A percentile compares a stretch with the other conserved stretches of the same genome.
Evolutionary conservation across 495 filamentous ascomycete genomes (phyloP).

Genomic region (Letharia columbiana): DNA sequence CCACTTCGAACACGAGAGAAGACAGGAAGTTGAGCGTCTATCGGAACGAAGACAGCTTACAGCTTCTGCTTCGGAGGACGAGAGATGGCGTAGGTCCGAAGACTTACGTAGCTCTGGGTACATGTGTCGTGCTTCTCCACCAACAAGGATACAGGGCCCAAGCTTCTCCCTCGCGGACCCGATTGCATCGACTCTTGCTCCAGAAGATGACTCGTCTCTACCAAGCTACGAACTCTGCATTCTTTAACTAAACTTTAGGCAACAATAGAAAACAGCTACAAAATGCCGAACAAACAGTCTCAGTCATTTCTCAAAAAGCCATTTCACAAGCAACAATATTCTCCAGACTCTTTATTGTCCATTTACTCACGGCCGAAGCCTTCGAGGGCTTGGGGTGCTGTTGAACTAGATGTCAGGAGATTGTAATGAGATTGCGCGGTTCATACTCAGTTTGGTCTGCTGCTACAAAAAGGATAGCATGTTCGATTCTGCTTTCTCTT

Average conservation of each 20-base stretch:
- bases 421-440: no score
- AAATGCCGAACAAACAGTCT: not conserved
- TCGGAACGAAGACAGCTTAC: slow-evolving; percentile 2
- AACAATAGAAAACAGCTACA: not conserved
- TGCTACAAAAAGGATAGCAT: not conserved
- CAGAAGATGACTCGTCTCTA: not conserved
- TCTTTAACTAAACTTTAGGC: not conserved
- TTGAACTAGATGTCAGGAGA: not conserved
- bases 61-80: not conserved
- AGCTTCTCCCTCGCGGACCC: not conserved
- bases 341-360: not conserved
- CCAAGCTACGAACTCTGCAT: slow-evolving; percentile 6
- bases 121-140: slow-evolving; percentile 6
- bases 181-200: not conserved
- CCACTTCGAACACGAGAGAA: not conserved
- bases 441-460: no score
- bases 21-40: not conserved
- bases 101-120: not conserved
- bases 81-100: slow-evolving; percentile 10
- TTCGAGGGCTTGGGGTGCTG: not conserved
- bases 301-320: not conserved
- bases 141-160: not conserved
- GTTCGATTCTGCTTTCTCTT: not conserved
- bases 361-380: not conserved
- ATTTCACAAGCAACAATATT: not conserved